phyloP scores from a whole-genome alignment of 495 filamentous ascomycete genomes.

The Penicillium pancosmium region DNA sequence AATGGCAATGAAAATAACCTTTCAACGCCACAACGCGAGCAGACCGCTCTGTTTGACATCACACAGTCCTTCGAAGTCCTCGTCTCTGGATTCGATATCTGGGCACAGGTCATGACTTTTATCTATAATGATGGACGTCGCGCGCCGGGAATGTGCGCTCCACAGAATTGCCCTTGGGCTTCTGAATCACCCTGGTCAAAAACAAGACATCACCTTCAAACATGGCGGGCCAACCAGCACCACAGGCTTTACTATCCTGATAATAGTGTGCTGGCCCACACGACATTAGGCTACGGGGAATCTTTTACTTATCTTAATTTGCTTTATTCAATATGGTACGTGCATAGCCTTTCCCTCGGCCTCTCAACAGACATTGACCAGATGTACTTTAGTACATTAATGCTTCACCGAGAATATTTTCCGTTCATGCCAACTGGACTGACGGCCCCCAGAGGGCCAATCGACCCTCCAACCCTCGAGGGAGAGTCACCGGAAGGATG shows the following conservation, averaged over 20 bases:
- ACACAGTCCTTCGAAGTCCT: constrained; percentile 25
- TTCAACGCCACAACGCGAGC: constrained; percentile 7
- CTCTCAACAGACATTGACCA: not conserved
- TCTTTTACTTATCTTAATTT: constrained; percentile 31
- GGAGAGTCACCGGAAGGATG: constrained; percentile 22
- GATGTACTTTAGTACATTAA: constrained; percentile 13
- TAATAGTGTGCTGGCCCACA: constrained; percentile 23
- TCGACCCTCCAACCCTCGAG: constrained; percentile 25
- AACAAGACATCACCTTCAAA: constrained; percentile 16
- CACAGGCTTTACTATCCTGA: constrained; percentile 25
- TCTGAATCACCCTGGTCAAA: constrained; percentile 23
- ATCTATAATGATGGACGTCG: constrained; percentile 27
- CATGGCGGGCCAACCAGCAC: constrained; percentile 26
- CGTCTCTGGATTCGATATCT: constrained; percentile 28
- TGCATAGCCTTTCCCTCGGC: not conserved
- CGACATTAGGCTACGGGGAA: constrained; percentile 22
- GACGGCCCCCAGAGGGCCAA: constrained; percentile 21
- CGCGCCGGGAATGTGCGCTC: constrained; percentile 27
- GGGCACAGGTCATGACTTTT: constrained; percentile 31
- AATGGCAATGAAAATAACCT: constrained; percentile 17
- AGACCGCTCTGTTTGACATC: constrained; percentile 20
- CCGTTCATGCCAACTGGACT: constrained; percentile 24
- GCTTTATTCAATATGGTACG: constrained; percentile 26
- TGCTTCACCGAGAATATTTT: constrained; percentile 31
- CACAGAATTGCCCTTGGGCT: constrained; percentile 27